Conservation (phyloP, 257 asterid genomes). For the Hygrophila difformis region DNA sequence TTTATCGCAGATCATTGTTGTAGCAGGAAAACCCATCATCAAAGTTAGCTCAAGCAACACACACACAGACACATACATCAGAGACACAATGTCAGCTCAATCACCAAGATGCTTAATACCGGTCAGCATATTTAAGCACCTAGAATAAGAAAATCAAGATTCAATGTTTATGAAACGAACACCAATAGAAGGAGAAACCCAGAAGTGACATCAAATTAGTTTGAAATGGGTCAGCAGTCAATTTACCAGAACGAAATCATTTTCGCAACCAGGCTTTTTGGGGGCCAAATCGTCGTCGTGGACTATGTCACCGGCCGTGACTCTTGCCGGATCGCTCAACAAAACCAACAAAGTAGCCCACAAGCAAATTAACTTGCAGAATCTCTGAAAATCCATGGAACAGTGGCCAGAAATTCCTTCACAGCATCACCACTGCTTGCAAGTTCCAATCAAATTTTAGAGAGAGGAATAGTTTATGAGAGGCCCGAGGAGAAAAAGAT, state of each 20-base stretch:
- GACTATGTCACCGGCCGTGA: conserved; percentile 73
- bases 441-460: too few relatives aligned
- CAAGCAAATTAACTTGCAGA: conserved; percentile 27
- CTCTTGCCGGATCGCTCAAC: conserved; percentile 25
- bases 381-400: conserved; percentile 37
- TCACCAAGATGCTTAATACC: too few relatives aligned
- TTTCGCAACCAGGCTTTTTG: conserved; percentile 85
- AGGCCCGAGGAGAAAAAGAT: too few relatives aligned
- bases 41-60: background rate
- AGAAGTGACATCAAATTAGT: background rate
- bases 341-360: conserved; percentile 27
- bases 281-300: conserved; percentile 52
- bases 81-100: background rate
- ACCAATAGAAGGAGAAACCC: conserved; percentile 7
- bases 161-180: conserved; percentile 12
- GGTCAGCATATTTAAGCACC: background rate
- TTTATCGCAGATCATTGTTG: background rate
- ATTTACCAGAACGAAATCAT: conserved; percentile 74
- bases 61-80: conserved; percentile 20
- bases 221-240: conserved; percentile 13
- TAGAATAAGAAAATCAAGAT: conserved; percentile 8
- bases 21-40: background rate
- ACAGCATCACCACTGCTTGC: too few relatives aligned
- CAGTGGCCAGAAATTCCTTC: conserved; percentile 12
- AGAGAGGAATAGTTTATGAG: too few relatives aligned